Evolutionary conservation across 305 asterid species (phyloP), one percentile per base, ranked within the genome.

Genomic region (Fraxinus albicans): DNA sequence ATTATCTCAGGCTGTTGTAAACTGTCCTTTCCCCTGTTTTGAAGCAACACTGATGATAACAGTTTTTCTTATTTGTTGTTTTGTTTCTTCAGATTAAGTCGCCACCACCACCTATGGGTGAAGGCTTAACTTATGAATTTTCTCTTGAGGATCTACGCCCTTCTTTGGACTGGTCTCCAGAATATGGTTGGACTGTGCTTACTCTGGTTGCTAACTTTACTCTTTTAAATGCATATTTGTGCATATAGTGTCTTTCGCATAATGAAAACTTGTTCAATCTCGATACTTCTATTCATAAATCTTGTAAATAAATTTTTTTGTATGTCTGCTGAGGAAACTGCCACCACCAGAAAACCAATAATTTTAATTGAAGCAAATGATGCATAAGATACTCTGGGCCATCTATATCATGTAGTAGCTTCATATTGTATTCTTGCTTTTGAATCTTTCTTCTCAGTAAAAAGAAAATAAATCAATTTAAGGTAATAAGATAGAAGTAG

Each of bases 131-230:
- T 50, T 91, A 93, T 87, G 85, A 82, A 21, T 88, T 73, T 81
- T 70, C 60, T 19, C 69, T 91, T 72, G 82, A 87, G 89, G 97
- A 92, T 85, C 33, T 96, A 58, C 97, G 99, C 58, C 98, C 98
- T 40, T 91, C 97, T 76, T 87, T 96, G 79, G 89, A 93, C 78
- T 96, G 99, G 99, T 92, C 94, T 77, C 92, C 81, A 3, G 81
- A 90, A 76, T 50, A 21, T 82, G 97, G 96, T 82, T 94, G 98
- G 99, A 85, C 86, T 50, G 13, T 93, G 83, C 97, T 90, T 80
- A 53, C 88, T 81, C 83, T 75, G 97, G 98, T 94, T 73, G 81
- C 78, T 87, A 55, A 82, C 79, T 82, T 78, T 74, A 21, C 69
- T 60, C 79, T 80, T 69, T 44, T 82, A 6, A 69, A 77, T 60